phyloP scores from a whole-genome alignment of 768 basidiomycete species.

The Leccinellum rugosiceps region DNA sequence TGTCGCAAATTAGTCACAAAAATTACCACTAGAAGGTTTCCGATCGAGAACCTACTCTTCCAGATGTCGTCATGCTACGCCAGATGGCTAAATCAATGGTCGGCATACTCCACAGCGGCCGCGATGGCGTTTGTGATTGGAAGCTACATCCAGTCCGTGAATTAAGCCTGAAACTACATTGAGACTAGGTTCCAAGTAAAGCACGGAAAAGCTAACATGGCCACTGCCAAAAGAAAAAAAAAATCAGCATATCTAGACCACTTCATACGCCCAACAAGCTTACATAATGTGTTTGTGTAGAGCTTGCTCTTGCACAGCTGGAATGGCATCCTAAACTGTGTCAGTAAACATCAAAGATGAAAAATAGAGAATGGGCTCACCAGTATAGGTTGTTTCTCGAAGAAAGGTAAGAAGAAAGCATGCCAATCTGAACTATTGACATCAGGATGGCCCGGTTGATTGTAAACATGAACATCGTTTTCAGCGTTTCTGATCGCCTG shows the following conservation, averaged over 20 bases:
- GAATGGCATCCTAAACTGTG: constrained; percentile 18
- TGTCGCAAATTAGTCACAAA: constrained; percentile 5
- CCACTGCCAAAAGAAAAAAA: constrained; percentile 6
- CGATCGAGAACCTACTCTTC: constrained; percentile 1
- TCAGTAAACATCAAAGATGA: background rate
- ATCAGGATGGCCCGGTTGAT: constrained; percentile 20
- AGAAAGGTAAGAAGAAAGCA: constrained; percentile 12
- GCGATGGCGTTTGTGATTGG: background rate
- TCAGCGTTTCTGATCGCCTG: constrained; percentile 13
- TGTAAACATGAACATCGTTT: constrained; percentile 13
- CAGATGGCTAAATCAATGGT: constrained; percentile 1
- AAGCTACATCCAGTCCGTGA: constrained; percentile 5
- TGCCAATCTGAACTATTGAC: constrained; percentile 16
- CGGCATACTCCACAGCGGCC: constrained; percentile 6
- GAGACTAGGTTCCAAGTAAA: background rate
- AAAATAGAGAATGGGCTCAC: background rate
- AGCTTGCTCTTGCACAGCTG: constrained; percentile 24
- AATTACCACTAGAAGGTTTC: background rate
- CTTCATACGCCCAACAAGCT: background rate
- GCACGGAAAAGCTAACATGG: constrained; percentile 8
- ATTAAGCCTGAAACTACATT: constrained; percentile 11
- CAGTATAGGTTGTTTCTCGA: constrained; percentile 17
- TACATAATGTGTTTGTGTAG: constrained; percentile 21
- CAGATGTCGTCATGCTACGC: constrained; percentile 2
- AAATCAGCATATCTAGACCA: background rate